Evolutionary conservation across 164 flowering plant species (phyloP).

Genomic region (Tinospora cordifolia): DNA sequence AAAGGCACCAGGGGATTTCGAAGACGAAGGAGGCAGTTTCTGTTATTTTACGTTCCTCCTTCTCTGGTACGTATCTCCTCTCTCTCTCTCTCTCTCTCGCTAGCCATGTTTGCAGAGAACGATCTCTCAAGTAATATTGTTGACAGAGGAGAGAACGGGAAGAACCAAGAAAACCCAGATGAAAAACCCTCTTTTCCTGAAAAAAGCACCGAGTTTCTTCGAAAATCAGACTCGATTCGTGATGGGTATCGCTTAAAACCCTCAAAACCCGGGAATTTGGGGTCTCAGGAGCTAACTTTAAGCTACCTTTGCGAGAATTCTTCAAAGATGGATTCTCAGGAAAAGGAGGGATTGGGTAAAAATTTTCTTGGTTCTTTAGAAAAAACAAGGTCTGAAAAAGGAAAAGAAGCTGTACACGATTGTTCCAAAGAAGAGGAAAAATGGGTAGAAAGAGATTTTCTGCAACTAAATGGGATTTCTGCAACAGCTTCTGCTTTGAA

Average conservation of each 20-base stretch:
- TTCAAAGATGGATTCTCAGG: slow-evolving; percentile 39
- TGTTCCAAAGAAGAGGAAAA: slow-evolving; percentile 31
- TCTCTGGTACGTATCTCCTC: not conserved
- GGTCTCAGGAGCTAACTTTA: slow-evolving; percentile 66
- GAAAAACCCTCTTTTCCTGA: slow-evolving; percentile 25
- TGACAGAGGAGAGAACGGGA: slow-evolving; percentile 23
- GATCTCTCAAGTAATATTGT: slow-evolving; percentile 24
- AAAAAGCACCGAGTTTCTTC: slow-evolving; percentile 35
- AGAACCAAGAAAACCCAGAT: slow-evolving; percentile 27
- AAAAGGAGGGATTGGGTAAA: slow-evolving; percentile 35
- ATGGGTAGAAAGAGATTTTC: slow-evolving; percentile 89
- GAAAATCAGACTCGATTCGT: slow-evolving; percentile 29
- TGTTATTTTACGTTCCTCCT: slow-evolving; percentile 2
- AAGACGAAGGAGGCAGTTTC: not conserved
- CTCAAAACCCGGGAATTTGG: slow-evolving; percentile 29
- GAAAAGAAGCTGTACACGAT: slow-evolving; percentile 59
- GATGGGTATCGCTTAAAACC: slow-evolving; percentile 32
- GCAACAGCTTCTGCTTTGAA: slow-evolving; percentile 38
- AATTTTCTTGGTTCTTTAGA: slow-evolving; percentile 31
- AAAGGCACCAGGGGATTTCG: not conserved
- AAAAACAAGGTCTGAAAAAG: slow-evolving; percentile 34
- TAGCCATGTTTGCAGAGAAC: slow-evolving; percentile 35
- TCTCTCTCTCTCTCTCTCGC: slow-evolving; percentile 9
- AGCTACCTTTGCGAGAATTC: slow-evolving; percentile 77
- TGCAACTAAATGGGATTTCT: slow-evolving; percentile 46